These are phyloP conservation scores for Pachysolen tannophilus DNA, from an alignment of 805 yeast species.

Conservation along the genomic window DNA sequence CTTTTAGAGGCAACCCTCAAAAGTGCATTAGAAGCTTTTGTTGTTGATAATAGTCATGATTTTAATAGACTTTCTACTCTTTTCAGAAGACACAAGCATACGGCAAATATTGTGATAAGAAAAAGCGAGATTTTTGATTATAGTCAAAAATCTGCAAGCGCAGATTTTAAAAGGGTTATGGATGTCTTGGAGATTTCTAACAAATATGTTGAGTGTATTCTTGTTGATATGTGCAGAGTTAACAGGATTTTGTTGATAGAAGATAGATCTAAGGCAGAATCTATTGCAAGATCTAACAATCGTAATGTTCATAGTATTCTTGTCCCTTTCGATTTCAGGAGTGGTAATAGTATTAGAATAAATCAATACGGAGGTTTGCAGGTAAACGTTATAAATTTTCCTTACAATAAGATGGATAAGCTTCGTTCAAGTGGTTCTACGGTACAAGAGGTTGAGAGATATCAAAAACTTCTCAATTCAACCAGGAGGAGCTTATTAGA, in stretches of 20 bases:
- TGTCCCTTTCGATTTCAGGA: conserved; percentile 29
- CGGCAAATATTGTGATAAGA: conserved; percentile 39
- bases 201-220: conserved; percentile 45
- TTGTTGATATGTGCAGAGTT: conserved; percentile 55
- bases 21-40: conserved; percentile 49
- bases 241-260: conserved; percentile 52
- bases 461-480: no score
- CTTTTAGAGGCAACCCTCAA: conserved; percentile 47
- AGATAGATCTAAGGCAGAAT: conserved; percentile 43
- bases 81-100: conserved; percentile 21
- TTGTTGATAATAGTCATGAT: conserved; percentile 62
- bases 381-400: conserved; percentile 45
- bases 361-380: conserved; percentile 35
- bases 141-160: conserved; percentile 9
- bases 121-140: conserved; percentile 52
- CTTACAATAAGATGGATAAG: conserved; percentile 2
- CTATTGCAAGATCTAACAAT: conserved; percentile 25
- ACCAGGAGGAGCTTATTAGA: conserved; percentile 10
- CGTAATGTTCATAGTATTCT: conserved; percentile 33
- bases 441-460: no score
- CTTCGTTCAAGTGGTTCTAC: conserved; percentile 7
- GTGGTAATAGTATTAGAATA: conserved; percentile 38
- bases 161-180: conserved; percentile 35
- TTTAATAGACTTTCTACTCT: conserved; percentile 31
- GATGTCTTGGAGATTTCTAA: conserved; percentile 54